Base-by-base conservation (phyloP, 495 filamentous ascomycete species). In the Penicillium steckii region DNA sequence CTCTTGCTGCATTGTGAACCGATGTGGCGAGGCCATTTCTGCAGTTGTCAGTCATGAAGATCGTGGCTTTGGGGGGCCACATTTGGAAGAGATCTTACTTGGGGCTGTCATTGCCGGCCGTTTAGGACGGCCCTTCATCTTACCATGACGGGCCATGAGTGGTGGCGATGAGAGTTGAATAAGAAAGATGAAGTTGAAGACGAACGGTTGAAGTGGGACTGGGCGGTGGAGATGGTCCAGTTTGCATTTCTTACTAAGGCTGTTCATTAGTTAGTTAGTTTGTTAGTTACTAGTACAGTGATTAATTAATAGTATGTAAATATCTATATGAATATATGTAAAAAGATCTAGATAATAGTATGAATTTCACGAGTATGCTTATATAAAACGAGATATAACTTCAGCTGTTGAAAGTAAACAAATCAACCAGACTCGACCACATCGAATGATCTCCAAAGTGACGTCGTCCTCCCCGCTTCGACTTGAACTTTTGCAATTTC, bases 1-100 rank as follows among this genome's bases (percentile, higher is more conserved):
- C 70, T 90, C 90, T 48, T 94, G 85, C 44, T 77, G 74, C 72
- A 95, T 77, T 0, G 86, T 84, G 52, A 88, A 82, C 9, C 56
- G 57, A 26, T 50, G 56, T 55, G 48, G 48, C 52, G 52, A 52
- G 48, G 32, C 46, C 29, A 32, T 32, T 32, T 32, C 29, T 32
- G 29, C 29, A 4, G n/a, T 13, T 32, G 29, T 32, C 29, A 32
- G 29, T 32, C 29, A 9, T 8, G 29, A 32, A 4, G 2, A 4
- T 32, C 10, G 29, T 12, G 2, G 29, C 10, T 10, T 44, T 54
- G 50, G 61, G 35, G 17, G 4, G 41, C 50, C 37, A 51, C 52
- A 12, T 51, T 5, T n/a, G 23, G 2, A 30, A 27, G 22, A 13
- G 35, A 26, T 41, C 10, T 32, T 52, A 60, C 57, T 50, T 19